A percentile compares a stretch with the other conserved stretches of the same genome.
These are phyloP conservation scores for Brettanomyces bruxellensis DNA, from an alignment of 805 yeast genomes.

Conservation along the genomic window DNA sequence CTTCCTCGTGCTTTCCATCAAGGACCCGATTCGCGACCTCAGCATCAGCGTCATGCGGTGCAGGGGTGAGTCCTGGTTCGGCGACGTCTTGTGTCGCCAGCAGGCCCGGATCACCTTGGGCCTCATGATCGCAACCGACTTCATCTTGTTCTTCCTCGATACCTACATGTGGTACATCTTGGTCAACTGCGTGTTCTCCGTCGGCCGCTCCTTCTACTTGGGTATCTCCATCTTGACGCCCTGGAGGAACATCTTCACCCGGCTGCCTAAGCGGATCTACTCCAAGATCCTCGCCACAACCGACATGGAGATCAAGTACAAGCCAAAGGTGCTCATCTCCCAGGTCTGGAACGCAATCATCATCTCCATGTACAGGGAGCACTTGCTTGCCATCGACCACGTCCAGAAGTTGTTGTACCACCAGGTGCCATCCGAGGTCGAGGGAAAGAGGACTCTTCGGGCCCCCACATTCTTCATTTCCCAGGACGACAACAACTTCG, in stretches of 20 bases:
- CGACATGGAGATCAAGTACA: slow-evolving; percentile 98
- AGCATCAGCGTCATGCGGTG: slow-evolving; percentile 87
- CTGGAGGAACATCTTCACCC: slow-evolving; percentile 97
- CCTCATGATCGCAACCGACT: slow-evolving; percentile 86
- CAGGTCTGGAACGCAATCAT: slow-evolving; percentile 99
- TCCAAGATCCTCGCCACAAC: slow-evolving; percentile 96
- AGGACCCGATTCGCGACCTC: slow-evolving; percentile 91
- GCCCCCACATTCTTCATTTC: slow-evolving; percentile 98
- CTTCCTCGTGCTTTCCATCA: slow-evolving; percentile 79
- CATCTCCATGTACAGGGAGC: slow-evolving; percentile 99
- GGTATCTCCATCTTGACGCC: slow-evolving; percentile 99
- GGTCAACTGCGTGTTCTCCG: slow-evolving; percentile 89
- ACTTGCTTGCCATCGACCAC: slow-evolving; percentile 93
- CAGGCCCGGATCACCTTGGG: slow-evolving; percentile 89
- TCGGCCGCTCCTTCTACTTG: slow-evolving; percentile 95
- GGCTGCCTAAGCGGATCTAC: slow-evolving; percentile 98
- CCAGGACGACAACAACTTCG: slow-evolving; percentile 92
- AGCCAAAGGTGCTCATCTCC: slow-evolving; percentile 95
- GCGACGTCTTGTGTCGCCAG: slow-evolving; percentile 61
- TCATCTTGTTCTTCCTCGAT: slow-evolving; percentile 95
- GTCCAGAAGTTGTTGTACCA: slow-evolving; percentile 96
- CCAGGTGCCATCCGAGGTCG: slow-evolving; percentile 96
- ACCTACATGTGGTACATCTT: slow-evolving; percentile 98
- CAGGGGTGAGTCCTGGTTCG: slow-evolving; percentile 91
- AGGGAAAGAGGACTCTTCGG: slow-evolving; percentile 96